Evolutionary conservation across 345 rosid genomes (phyloP), one percentile per base, ranked within the genome.

Genomic region (Eucalyptus curtisii): DNA sequence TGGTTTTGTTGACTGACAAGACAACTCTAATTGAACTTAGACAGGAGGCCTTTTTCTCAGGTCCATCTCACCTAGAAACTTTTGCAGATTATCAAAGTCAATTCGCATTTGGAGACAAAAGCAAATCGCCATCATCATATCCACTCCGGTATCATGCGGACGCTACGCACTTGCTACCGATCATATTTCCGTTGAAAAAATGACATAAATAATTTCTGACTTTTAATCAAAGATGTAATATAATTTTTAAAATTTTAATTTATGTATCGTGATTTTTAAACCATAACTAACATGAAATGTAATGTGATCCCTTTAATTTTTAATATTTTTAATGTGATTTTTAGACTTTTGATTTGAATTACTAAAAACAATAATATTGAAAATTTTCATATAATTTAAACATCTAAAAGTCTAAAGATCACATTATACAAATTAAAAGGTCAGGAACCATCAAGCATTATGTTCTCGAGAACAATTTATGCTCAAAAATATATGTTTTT

Each of bases 311-410:
- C 6, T 55, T 55, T 3, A 24, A 55, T 6, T 55, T 24, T 24
- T 24, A 55, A 55, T 55, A 55, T 10, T 55, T 55, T 24, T 3
- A 2, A 0, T 55, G 6, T 55, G 61, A 24, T 55, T 24, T 9
- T 20, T 55, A 8, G 13, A 55, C 1, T 55, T 55, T 55, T n/a
- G n/a, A n/a, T n/a, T 55, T 55, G 1, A 55, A 55, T 55, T 55
- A 24, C 27, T 55, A 17, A 24, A 55, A 55, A 10, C 4, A 0
- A 55, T 24, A 55, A 10, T 0, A 2, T 55, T 24, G 3, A 22
- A 22, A 19, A 0, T 55, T 55, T 55, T 55, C 3, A 55, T 55
- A 55, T 10, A 8, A 4, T 22, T 53, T 0, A 2, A 55, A 55
- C 6, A 55, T 24, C 0, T 1, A 55, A 55, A 55, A 0, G 2